A percentile compares a stretch with the other conserved stretches of the same genome.
phyloP scores from a whole-genome alignment of 139 green algal species.

The Prasinococcaceae sp. region DNA sequence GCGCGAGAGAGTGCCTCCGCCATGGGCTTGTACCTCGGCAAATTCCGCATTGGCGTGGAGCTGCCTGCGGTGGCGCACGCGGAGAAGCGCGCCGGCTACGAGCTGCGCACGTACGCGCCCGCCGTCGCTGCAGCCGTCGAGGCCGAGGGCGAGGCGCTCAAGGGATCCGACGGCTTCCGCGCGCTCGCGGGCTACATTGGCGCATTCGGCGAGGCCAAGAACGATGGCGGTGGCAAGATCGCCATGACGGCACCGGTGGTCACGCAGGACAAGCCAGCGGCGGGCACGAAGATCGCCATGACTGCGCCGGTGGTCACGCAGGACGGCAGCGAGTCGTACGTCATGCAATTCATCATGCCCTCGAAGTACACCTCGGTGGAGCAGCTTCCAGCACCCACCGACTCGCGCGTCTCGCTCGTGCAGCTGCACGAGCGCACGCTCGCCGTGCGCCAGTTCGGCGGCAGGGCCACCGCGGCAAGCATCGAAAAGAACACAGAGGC shows the following conservation, averaged over 20 bases:
- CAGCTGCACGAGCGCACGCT: not conserved
- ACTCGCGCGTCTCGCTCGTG: not conserved
- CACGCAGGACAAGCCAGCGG: not conserved
- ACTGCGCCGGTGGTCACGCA: not conserved
- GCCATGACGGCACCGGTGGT: conserved; percentile 6
- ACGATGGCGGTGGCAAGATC: not conserved
- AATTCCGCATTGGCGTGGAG: not conserved
- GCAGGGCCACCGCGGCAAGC: not conserved
- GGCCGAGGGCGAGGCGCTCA: not conserved
- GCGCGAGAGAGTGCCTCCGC: no score
- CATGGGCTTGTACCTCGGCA: conserved; percentile 10
- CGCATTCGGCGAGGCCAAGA: not conserved
- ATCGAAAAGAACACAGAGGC: not conserved
- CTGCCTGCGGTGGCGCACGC: not conserved
- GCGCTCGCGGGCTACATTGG: conserved; percentile 3
- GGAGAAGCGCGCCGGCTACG: not conserved
- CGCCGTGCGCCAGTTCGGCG: not conserved
- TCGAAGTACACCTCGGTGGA: conserved; percentile 1
- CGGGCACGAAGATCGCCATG: conserved; percentile 7
- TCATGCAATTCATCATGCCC: conserved; percentile 8
- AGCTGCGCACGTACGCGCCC: conserved; percentile 1
- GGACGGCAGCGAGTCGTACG: not conserved
- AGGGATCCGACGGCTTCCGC: conserved; percentile 6
- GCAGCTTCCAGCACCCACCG: not conserved
- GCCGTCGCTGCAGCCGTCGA: not conserved